These are phyloP conservation scores for Ceratocystis albifundus DNA, from an alignment of 2,329 filamentous ascomycete genomes.

Conservation along the genomic window DNA sequence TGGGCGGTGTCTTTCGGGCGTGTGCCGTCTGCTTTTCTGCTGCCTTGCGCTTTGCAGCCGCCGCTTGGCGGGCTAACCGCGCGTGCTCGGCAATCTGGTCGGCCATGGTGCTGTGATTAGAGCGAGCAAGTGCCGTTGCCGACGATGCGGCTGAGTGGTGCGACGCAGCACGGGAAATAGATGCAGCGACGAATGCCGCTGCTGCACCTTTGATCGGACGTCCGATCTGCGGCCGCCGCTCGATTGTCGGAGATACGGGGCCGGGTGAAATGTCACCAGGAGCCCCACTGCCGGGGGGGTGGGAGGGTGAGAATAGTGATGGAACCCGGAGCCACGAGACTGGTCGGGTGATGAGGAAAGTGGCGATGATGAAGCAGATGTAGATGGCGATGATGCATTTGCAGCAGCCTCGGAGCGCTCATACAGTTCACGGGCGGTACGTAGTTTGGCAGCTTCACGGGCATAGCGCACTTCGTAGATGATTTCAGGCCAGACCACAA, in stretches of 20 bases:
- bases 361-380: background rate
- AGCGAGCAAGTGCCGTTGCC: conserved; percentile 23
- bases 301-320: background rate
- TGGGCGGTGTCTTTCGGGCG: conserved; percentile 39
- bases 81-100: conserved; percentile 50
- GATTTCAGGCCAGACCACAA: conserved; percentile 72
- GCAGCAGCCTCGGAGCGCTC: conserved; percentile 18
- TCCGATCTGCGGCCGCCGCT: conserved; percentile 21
- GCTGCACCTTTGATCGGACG: conserved; percentile 25
- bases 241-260: conserved; percentile 9
- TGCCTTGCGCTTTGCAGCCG: conserved; percentile 43
- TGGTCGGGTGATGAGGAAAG: conserved; percentile 7
- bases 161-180: conserved; percentile 17
- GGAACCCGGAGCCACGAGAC: background rate
- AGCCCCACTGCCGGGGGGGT: conserved; percentile 19
- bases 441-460: conserved; percentile 54
- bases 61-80: conserved; percentile 47
- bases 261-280: conserved; percentile 15
- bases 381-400: conserved; percentile 25
- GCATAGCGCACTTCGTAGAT: conserved; percentile 67
- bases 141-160: conserved; percentile 17
- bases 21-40: conserved; percentile 47
- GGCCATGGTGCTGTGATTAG: conserved; percentile 33
- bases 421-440: conserved; percentile 21
- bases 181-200: conserved; percentile 23